Conservation (phyloP, 2,329 filamentous ascomycete species). For the Pseudogymnoascus sp. region DNA sequence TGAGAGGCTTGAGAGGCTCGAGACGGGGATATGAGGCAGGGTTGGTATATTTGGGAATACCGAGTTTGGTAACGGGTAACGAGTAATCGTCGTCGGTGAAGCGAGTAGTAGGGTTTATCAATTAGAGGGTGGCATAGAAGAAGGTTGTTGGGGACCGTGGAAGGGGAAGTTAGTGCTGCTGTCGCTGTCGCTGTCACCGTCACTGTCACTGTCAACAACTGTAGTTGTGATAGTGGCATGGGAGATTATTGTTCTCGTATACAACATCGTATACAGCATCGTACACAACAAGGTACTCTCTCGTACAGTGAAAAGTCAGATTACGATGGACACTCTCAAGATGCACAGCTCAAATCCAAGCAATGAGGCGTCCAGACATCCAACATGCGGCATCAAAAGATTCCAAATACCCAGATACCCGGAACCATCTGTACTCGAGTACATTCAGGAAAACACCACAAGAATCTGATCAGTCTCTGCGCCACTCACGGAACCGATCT, state of each 20-base stretch:
- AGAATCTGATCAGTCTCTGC: neutral
- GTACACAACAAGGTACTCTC: neutral
- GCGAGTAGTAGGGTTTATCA: neutral
- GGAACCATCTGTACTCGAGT: neutral
- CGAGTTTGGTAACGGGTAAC: neutral
- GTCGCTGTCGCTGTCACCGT: too few species aligned
- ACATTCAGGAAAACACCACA: neutral
- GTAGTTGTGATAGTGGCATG: neutral
- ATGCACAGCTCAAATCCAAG: neutral
- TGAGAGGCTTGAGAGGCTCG: neutral
- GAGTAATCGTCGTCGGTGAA: neutral
- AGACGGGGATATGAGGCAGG: neutral
- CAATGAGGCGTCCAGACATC: neutral
- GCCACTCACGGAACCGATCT: neutral
- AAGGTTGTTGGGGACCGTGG: neutral
- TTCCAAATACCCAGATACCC: neutral
- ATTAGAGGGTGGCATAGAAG: neutral
- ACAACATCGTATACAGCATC: neutral
- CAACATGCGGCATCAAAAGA: too few species aligned
- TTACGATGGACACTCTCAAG: neutral
- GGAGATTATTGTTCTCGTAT: neutral
- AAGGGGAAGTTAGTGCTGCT: too few species aligned
- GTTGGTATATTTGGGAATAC: constrained; percentile 4
- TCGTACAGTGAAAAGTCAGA: neutral
- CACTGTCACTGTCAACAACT: neutral